Conservation (phyloP, 768 basidiomycete genomes). For the Tylopilus plumbeoviolaceoides region DNA sequence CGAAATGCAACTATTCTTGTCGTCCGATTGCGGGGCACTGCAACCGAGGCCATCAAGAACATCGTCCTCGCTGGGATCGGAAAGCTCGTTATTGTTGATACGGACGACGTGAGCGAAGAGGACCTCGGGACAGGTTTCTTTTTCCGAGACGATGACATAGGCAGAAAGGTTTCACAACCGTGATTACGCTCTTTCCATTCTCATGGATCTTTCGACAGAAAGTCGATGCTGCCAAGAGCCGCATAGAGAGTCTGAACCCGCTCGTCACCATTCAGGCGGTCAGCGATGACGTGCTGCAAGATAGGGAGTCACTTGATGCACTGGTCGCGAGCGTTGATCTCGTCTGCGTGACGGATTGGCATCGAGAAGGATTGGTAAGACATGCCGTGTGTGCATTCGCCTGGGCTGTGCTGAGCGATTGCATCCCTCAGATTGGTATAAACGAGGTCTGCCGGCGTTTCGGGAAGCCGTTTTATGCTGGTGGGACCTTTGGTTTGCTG, state of each 20-base stretch:
- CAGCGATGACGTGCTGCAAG: conserved; percentile 45
- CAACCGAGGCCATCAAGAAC: conserved; percentile 95
- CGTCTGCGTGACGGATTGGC: conserved; percentile 83
- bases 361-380: conserved; percentile 67
- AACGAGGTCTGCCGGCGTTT: conserved; percentile 76
- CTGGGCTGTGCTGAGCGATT: conserved; percentile 4
- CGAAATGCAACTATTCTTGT: conserved; percentile 88
- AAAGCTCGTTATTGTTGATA: conserved; percentile 79
- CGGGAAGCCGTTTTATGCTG: conserved; percentile 83
- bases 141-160: conserved; percentile 90
- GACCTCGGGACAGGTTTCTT: conserved; percentile 94
- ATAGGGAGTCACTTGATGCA: conserved; percentile 50
- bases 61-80: conserved; percentile 97
- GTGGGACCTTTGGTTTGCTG: conserved; percentile 82
- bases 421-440: conserved; percentile 48
- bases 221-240: conserved; percentile 76
- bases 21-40: conserved; percentile 72
- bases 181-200: conserved; percentile 12
- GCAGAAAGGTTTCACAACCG: conserved; percentile 60
- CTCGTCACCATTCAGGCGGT: conserved; percentile 78
- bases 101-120: conserved; percentile 67
- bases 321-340: conserved; percentile 71
- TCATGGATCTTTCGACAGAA: conserved; percentile 47
- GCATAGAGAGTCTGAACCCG: conserved; percentile 89
- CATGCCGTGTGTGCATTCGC: conserved; percentile 1